phyloP scores from a whole-genome alignment of 805 yeast species.

The Blastobotrys americana region DNA sequence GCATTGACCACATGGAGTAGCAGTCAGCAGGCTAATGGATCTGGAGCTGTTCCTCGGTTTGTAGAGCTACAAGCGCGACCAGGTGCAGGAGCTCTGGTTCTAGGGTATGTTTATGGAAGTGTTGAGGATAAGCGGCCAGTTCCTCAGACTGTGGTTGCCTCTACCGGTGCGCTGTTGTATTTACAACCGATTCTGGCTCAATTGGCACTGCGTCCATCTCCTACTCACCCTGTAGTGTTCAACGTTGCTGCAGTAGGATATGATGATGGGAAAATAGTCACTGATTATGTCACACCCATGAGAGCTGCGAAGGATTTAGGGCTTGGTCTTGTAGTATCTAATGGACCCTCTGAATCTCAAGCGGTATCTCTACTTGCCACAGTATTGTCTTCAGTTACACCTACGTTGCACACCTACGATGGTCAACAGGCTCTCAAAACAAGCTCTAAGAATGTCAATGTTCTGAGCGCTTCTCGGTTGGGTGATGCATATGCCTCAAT shows the following conservation, averaged over 20 bases:
- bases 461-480: slow-evolving; percentile 32
- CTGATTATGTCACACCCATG: slow-evolving; percentile 58
- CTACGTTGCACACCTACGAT: slow-evolving; percentile 71
- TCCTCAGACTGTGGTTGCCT: slow-evolving; percentile 42
- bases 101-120: slow-evolving; percentile 51
- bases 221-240: slow-evolving; percentile 53
- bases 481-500: slow-evolving; percentile 10
- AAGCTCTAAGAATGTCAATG: slow-evolving; percentile 30
- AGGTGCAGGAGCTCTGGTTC: slow-evolving; percentile 74
- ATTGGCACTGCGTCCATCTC: slow-evolving; percentile 28
- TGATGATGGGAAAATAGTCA: slow-evolving; percentile 43
- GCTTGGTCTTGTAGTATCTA: slow-evolving; percentile 64
- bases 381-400: slow-evolving; percentile 50
- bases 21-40: slow-evolving; percentile 43
- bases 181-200: slow-evolving; percentile 55
- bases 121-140: slow-evolving; percentile 11
- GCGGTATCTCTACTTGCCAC: slow-evolving; percentile 57
- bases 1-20: slow-evolving; percentile 54
- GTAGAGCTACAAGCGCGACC: slow-evolving; percentile 58
- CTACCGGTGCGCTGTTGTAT: slow-evolving; percentile 59
- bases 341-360: slow-evolving; percentile 56
- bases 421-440: slow-evolving; percentile 60
- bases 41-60: slow-evolving; percentile 54
- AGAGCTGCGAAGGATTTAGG: slow-evolving; percentile 55
- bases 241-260: slow-evolving; percentile 73